A percentile compares a stretch with the other conserved stretches of the same genome.
Conservation (phyloP, 768 basidiomycete genomes). For the Pleurotus salmoneostramineus region DNA sequence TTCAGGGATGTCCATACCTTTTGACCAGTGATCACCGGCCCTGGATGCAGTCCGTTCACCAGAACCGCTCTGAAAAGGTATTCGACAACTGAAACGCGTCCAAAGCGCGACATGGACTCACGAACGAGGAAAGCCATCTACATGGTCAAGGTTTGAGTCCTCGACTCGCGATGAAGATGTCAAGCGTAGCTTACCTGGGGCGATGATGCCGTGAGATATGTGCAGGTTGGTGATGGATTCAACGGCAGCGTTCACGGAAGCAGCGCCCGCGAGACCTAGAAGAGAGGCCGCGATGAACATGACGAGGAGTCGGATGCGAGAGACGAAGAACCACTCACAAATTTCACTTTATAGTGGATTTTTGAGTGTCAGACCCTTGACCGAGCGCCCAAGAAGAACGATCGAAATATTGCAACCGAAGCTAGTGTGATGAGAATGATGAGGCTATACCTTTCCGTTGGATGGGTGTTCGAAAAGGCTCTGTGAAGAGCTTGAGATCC, state of each 20-base stretch:
- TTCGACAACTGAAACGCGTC: neutral
- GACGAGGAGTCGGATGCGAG: neutral
- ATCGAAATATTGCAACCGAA: too few species aligned
- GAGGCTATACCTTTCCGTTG: too few species aligned
- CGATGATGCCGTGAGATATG: neutral
- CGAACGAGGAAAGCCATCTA: neutral
- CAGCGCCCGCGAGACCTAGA: neutral
- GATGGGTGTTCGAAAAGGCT: too few species aligned
- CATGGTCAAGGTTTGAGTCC: neutral
- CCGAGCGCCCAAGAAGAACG: too few species aligned
- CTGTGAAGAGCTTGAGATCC: too few species aligned
- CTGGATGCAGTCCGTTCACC: neutral
- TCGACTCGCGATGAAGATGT: too few species aligned
- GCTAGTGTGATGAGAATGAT: too few species aligned
- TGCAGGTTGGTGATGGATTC: neutral
- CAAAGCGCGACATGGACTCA: neutral
- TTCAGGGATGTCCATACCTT: neutral
- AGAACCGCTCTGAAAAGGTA: neutral
- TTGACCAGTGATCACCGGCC: neutral
- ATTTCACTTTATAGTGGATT: neutral
- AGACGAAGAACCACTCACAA: neutral
- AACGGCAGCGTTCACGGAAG: neutral
- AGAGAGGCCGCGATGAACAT: neutral
- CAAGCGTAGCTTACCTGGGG: neutral
- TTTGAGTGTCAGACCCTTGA: neutral